Percentiles rank a stretch among this genome's conserved stretches.
Evolutionary conservation across 768 basidiomycete species (phyloP).

Genomic region (Trametes punicea): DNA sequence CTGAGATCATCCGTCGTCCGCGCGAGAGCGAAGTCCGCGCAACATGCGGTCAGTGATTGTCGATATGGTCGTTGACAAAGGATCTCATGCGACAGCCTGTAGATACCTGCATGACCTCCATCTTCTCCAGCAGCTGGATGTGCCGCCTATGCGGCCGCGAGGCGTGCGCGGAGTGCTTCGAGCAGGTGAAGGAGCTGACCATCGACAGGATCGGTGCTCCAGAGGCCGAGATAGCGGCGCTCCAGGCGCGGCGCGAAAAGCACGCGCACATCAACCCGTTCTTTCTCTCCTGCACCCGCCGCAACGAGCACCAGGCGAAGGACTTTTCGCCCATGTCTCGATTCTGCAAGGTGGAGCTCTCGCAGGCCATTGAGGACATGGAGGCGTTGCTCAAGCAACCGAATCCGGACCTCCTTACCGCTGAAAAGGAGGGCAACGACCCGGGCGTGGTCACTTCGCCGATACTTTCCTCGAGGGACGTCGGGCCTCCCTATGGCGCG

Average conservation of each 20-base stretch:
- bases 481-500: not conserved
- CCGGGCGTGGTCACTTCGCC: slow-evolving; percentile 5
- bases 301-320: slow-evolving; percentile 62
- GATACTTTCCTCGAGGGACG: slow-evolving; percentile 7
- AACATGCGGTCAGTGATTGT: slow-evolving; percentile 65
- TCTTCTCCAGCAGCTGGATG: slow-evolving; percentile 89
- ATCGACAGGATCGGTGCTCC: slow-evolving; percentile 46
- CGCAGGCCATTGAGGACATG: slow-evolving; percentile 67
- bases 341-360: slow-evolving; percentile 63
- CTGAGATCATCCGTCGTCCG: slow-evolving; percentile 64
- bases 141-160: slow-evolving; percentile 90
- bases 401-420: slow-evolving; percentile 9
- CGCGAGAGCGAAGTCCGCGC: slow-evolving; percentile 81
- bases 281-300: slow-evolving; percentile 67
- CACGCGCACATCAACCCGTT: slow-evolving; percentile 66
- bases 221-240: slow-evolving; percentile 45
- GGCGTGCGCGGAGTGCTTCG: slow-evolving; percentile 81
- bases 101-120: slow-evolving; percentile 94
- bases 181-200: slow-evolving; percentile 63
- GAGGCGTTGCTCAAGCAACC: slow-evolving; percentile 43
- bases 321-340: slow-evolving; percentile 82
- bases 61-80: not conserved
- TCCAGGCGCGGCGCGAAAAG: slow-evolving; percentile 53
- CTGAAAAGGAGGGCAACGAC: slow-evolving; percentile 8
- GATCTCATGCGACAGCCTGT: slow-evolving; percentile 11